A percentile compares a stretch with the other conserved stretches of the same genome.
Evolutionary conservation across 345 rosid genomes (phyloP).

Genomic region (Chamaenerion angustifolium): DNA sequence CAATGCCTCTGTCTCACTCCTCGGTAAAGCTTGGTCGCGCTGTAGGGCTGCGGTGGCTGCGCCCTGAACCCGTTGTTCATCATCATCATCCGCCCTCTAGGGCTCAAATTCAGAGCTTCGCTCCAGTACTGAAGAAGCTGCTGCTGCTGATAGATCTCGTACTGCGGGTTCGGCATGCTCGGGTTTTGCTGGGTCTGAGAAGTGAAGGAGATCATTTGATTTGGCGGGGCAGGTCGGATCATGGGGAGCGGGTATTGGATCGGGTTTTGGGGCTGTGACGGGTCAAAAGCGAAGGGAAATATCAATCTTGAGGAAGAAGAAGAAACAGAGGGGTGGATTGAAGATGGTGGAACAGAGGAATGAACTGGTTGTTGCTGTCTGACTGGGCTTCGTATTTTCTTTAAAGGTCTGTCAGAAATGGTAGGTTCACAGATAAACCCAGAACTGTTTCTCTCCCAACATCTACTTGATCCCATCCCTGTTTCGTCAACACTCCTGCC

Average conservation of each 20-base stretch:
- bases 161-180: slow-evolving; percentile 17
- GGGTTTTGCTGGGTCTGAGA: slow-evolving; percentile 26
- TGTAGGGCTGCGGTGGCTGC: slow-evolving; percentile 56
- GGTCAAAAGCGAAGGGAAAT: slow-evolving; percentile 41
- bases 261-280: slow-evolving; percentile 13
- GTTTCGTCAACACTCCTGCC: too few relatives aligned
- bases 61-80: slow-evolving; percentile 42
- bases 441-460: too few relatives aligned
- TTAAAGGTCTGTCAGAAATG: slow-evolving; percentile 37
- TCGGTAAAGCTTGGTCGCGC: slow-evolving; percentile 68
- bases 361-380: slow-evolving; percentile 16
- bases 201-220: slow-evolving; percentile 63
- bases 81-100: slow-evolving; percentile 70
- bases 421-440: slow-evolving; percentile 20
- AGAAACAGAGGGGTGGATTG: not conserved
- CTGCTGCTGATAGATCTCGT: slow-evolving; percentile 29
- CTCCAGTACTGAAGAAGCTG: slow-evolving; percentile 51
- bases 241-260: slow-evolving; percentile 20
- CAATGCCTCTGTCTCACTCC: slow-evolving; percentile 94
- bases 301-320: slow-evolving; percentile 20
- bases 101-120: slow-evolving; percentile 52
- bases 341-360: slow-evolving; percentile 12
- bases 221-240: slow-evolving; percentile 12
- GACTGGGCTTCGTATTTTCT: slow-evolving; percentile 50
- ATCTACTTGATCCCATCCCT: too few relatives aligned